These are phyloP conservation scores for Pseudonitzschia delicatissima DNA, from an alignment of 108 stramenopile genomes.

Conservation along the genomic window DNA sequence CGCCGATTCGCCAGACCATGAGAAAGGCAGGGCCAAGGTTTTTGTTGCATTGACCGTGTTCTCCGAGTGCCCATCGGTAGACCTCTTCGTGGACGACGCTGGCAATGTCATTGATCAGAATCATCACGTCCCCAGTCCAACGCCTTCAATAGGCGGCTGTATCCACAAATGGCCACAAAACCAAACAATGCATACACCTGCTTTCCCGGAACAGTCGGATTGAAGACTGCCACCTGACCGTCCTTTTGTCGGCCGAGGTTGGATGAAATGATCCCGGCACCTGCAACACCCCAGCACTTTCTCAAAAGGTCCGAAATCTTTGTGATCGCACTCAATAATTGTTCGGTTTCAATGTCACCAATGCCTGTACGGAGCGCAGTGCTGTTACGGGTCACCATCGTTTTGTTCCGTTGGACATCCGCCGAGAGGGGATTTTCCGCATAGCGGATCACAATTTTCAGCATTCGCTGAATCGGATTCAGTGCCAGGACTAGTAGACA, in stretches of 20 bases:
- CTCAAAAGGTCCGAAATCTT: slow-evolving; percentile 92
- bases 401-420: slow-evolving; percentile 1
- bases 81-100: slow-evolving; percentile 88
- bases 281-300: slow-evolving; percentile 94
- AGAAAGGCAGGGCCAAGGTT: slow-evolving; percentile 93
- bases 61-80: slow-evolving; percentile 80
- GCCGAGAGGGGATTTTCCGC: slow-evolving; percentile 62
- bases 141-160: slow-evolving; percentile 65
- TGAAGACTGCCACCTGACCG: slow-evolving; percentile 70
- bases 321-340: slow-evolving; percentile 83
- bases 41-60: slow-evolving; percentile 92
- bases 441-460: slow-evolving; percentile 80
- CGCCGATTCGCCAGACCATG: slow-evolving; percentile 93
- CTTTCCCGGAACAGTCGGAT: slow-evolving; percentile 93
- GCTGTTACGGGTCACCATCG: not conserved
- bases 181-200: slow-evolving; percentile 91
- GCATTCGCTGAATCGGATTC: slow-evolving; percentile 74
- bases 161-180: slow-evolving; percentile 89
- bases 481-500: slow-evolving; percentile 71
- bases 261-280: slow-evolving; percentile 93
- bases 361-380: slow-evolving; percentile 23
- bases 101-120: slow-evolving; percentile 94
- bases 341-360: slow-evolving; percentile 89
- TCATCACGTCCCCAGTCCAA: slow-evolving; percentile 91
- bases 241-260: slow-evolving; percentile 80